A percentile compares a stretch with the other conserved stretches of the same genome.
Conservation (phyloP, 805 yeast species). For the Schizosaccharomyces japonicus region DNA sequence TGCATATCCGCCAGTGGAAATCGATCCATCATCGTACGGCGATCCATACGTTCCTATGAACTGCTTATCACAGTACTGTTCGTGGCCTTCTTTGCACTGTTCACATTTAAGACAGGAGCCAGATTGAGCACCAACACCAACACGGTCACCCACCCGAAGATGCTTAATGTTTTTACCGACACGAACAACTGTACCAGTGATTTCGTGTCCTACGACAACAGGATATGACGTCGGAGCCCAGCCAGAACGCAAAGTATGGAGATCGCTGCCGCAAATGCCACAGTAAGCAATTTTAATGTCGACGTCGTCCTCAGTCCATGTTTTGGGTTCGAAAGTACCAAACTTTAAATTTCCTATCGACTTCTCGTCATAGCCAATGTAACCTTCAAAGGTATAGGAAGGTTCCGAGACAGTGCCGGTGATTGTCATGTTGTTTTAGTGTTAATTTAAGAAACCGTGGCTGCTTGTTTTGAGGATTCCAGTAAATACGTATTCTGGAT, state of each 20-base stretch:
- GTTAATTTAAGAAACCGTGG: too few species aligned
- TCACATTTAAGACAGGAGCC: constrained; percentile 35
- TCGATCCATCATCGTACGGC: constrained; percentile 9
- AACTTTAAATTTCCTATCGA: constrained; percentile 11
- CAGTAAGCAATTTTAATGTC: constrained; percentile 11
- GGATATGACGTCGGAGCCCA: constrained; percentile 24
- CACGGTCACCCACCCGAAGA: constrained; percentile 43
- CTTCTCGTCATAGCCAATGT: constrained; percentile 9
- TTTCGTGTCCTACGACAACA: constrained; percentile 29
- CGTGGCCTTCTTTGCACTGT: constrained; percentile 31
- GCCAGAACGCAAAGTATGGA: constrained; percentile 27
- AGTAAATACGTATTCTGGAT: too few species aligned
- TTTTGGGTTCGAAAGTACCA: constrained; percentile 9
- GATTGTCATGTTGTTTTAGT: too few species aligned
- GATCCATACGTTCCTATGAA: constrained; percentile 29
- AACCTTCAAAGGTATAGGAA: constrained; percentile 9
- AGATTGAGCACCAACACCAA: constrained; percentile 57
- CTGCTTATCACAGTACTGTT: constrained; percentile 28
- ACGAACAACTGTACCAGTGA: constrained; percentile 15
- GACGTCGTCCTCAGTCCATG: constrained; percentile 10
- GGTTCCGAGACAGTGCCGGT: too few species aligned
- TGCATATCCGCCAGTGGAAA: constrained; percentile 36
- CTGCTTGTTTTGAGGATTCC: too few species aligned
- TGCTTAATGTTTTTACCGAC: constrained; percentile 34
- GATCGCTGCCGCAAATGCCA: constrained; percentile 36